Evolutionary conservation across 148 eudicot genomes (phyloP), one percentile per base, ranked within the genome.

Genomic region (Vaccinium myrtillus): DNA sequence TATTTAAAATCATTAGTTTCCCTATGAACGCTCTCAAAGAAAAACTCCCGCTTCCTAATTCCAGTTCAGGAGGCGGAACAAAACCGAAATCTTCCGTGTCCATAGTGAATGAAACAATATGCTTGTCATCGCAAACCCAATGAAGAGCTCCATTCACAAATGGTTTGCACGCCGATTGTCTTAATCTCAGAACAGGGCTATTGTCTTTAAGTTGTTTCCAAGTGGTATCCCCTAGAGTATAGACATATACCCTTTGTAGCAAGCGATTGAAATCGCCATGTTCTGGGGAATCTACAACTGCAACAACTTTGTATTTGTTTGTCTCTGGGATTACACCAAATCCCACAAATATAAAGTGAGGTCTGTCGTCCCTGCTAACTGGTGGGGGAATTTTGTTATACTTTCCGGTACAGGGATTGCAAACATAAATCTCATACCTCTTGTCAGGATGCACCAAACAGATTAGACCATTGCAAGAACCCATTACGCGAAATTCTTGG

Each of bases 101-200:
- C 36, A 77, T 48, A 77, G 49, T 1, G 7, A 77, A 77, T 21
- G 79, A 21, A 49, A 46, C 30, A 6, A 77, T 77, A 3, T 3
- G 32, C 36, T 9, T 49, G 6, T 27, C 55, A 12, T n/a, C 1
- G 56, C 30, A 11, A 0, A 77, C 56, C 55, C 30, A 77, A 21
- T 77, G 79, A 77, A 77, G 58, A 77, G 79, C 27, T 77, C 79
- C 79, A 23, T 77, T 77, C 19, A 77, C 61, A 5, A 77, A 77
- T 77, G 59, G 11, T 77, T 51, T 32, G 48, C 15, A 51, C 46
- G 59, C 18, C 12, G 32, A 77, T 50, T 77, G 36, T 51, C 39
- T 59, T 14, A 77, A 23, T 13, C 59, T 51, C 59, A 25, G 8
- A 13, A 49, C 58, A 23, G 56, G 16, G 58, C 1, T 11, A 36